A percentile compares a stretch with the other conserved stretches of the same genome.
Evolutionary conservation across 371 early-diverging fungal species (phyloP).

Genomic region (Mucor irregularis): DNA sequence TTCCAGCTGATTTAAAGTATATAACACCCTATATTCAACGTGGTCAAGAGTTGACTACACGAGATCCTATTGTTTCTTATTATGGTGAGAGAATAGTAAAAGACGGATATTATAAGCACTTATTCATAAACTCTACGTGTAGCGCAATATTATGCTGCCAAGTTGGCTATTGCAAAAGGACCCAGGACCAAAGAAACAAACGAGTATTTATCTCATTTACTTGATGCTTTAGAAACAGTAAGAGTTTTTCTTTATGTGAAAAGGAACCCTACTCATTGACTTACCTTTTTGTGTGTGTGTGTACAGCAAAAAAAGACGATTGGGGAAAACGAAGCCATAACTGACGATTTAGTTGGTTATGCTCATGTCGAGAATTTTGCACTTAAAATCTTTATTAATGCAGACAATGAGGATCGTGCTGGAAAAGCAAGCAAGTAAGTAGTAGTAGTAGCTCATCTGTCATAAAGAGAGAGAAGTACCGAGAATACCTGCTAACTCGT

Average conservation of each 20-base stretch:
- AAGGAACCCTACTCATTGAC: neutral
- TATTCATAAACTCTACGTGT: slow-evolving; percentile 8
- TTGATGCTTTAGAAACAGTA: slow-evolving; percentile 82
- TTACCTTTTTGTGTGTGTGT: neutral
- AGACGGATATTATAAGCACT: neutral
- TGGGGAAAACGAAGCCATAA: slow-evolving; percentile 70
- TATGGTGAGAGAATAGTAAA: slow-evolving; percentile 66
- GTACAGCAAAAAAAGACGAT: slow-evolving; percentile 69
- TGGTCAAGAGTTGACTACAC: slow-evolving; percentile 68
- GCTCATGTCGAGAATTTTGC: slow-evolving; percentile 92
- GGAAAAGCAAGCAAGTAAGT: slow-evolving; percentile 75
- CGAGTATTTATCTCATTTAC: slow-evolving; percentile 61
- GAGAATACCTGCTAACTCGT: neutral
- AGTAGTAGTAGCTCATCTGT: no score
- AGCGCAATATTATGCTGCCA: slow-evolving; percentile 90
- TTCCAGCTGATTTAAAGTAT: slow-evolving; percentile 77
- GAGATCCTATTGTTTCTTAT: slow-evolving; percentile 88
- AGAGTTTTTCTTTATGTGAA: no score
- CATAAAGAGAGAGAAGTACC: no score
- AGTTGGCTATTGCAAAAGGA: slow-evolving; percentile 72
- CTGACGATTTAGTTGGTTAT: slow-evolving; percentile 76
- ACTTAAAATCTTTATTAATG: slow-evolving; percentile 84
- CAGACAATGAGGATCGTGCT: slow-evolving; percentile 90
- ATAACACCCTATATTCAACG: slow-evolving; percentile 82
- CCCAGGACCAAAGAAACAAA: slow-evolving; percentile 61